These are phyloP conservation scores for Chenopodium album DNA, from an alignment of 148 eudicot genomes.

Conservation along the genomic window DNA sequence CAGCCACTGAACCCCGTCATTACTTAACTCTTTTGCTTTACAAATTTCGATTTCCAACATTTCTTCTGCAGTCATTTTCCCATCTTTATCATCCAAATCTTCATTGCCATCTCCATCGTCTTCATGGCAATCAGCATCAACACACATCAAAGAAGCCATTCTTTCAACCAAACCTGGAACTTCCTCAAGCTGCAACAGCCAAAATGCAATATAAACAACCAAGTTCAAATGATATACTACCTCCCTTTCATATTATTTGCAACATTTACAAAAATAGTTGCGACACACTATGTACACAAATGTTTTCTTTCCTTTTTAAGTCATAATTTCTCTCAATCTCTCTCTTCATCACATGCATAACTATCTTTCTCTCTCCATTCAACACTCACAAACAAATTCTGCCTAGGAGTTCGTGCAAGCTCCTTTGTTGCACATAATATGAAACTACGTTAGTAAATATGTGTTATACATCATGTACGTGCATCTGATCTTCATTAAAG, in stretches of 20 bases:
- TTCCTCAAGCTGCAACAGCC: constrained; percentile 73
- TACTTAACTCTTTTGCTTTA: constrained; percentile 45
- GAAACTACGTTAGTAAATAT: not conserved
- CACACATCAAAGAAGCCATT: constrained; percentile 95
- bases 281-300: too few species aligned
- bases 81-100: constrained; percentile 30
- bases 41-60: constrained; percentile 58
- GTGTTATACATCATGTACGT: not conserved
- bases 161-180: constrained; percentile 95
- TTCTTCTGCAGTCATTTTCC: constrained; percentile 39
- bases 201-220: constrained; percentile 1
- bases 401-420: too few species aligned
- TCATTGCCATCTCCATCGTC: constrained; percentile 38
- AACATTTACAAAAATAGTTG: too few species aligned
- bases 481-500: not conserved
- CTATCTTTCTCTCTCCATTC: too few species aligned
- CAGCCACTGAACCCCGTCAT: constrained; percentile 67
- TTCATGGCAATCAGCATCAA: constrained; percentile 48
- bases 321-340: too few species aligned
- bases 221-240: not conserved
- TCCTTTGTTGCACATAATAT: not conserved
- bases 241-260: too few species aligned
- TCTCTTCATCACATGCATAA: too few species aligned
- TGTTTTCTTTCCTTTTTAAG: too few species aligned
- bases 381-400: too few species aligned